These are phyloP conservation scores for Fusarium cyanostomum DNA, from an alignment of 2,329 filamentous ascomycete species.

Conservation along the genomic window DNA sequence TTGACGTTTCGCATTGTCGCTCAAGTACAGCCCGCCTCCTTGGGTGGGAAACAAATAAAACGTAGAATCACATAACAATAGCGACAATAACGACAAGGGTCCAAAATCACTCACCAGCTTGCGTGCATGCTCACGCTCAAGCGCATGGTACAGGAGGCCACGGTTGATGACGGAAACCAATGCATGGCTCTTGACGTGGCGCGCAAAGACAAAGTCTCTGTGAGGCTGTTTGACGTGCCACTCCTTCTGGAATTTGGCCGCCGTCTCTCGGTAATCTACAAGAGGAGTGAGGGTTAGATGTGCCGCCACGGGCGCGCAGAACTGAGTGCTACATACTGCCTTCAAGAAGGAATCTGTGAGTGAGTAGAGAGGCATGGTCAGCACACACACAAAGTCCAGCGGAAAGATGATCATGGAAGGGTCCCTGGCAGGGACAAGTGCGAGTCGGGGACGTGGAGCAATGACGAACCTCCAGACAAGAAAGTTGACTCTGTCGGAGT, in stretches of 20 bases:
- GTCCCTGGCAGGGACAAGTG: constrained; percentile 26
- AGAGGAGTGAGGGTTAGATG: constrained; percentile 40
- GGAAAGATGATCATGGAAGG: constrained; percentile 16
- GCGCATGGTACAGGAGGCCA: constrained; percentile 68
- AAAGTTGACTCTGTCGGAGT: constrained; percentile 75
- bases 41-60: constrained; percentile 18
- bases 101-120: constrained; percentile 56
- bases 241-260: constrained; percentile 74
- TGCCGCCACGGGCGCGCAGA: constrained; percentile 27
- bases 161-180: constrained; percentile 71
- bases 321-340: constrained; percentile 62
- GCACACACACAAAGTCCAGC: constrained; percentile 30
- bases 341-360: constrained; percentile 67
- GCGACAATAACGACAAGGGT: constrained; percentile 2
- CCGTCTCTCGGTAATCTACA: constrained; percentile 73
- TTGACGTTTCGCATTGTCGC: constrained; percentile 32
- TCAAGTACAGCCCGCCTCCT: constrained; percentile 21
- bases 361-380: constrained; percentile 34
- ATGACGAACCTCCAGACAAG: constrained; percentile 74
- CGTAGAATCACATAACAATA: constrained; percentile 15
- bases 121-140: constrained; percentile 64
- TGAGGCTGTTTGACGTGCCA: constrained; percentile 72
- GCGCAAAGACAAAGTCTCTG: constrained; percentile 70
- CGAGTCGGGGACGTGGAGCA: constrained; percentile 41
- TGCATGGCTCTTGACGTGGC: constrained; percentile 71